Evolutionary conservation across 257 asterid species (phyloP), one percentile per base, ranked within the genome.

Genomic region (Gentiana straminea): DNA sequence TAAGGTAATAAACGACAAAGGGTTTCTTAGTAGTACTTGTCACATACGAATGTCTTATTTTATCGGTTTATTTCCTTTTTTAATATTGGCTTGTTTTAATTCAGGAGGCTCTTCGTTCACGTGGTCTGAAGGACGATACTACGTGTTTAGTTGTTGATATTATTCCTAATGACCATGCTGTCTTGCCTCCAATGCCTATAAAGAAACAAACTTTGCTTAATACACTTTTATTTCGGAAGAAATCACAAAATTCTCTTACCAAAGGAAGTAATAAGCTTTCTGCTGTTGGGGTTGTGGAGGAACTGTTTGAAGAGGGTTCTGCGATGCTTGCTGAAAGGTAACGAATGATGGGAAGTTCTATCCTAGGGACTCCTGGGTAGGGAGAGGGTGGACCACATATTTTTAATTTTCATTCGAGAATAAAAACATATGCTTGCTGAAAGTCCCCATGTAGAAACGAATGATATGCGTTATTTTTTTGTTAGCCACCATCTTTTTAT

Each of bases 141-240:
- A 92, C 97, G 70, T 92, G 97, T 75, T 67, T 92, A 78, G 98
- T 92, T 83, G 98, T 92, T 75, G 98, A 92, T 82, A 88, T 92
- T 77, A 85, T 92, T 77, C 98, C 97, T 63, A 77, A 77, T 67
- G 95, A 83, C 63, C 90, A 67, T 61, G 95, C 90, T 64, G 73
- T 83, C 66, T 71, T 92, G 66, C 86, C 88, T 58, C 75, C 81
- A 37, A 75, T 78, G 6, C 93, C 94, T 67, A 77, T 38, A 64
- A 88, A 79, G 78, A 92, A 92, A 73, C 88, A 70, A 60, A 91
- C 71, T 70, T 57, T 80, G 72, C 67, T 92, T 54, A 75, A 68
- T 63, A 79, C 97, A 9, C 81, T 87, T 48, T 66, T 84, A n/a
- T 80, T 83, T 60, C 70, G 94, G 62, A 88, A 82, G 69, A 75